Base-by-base conservation (phyloP, 2,329 filamentous ascomycete genomes). In the Didymella pomorum region DNA sequence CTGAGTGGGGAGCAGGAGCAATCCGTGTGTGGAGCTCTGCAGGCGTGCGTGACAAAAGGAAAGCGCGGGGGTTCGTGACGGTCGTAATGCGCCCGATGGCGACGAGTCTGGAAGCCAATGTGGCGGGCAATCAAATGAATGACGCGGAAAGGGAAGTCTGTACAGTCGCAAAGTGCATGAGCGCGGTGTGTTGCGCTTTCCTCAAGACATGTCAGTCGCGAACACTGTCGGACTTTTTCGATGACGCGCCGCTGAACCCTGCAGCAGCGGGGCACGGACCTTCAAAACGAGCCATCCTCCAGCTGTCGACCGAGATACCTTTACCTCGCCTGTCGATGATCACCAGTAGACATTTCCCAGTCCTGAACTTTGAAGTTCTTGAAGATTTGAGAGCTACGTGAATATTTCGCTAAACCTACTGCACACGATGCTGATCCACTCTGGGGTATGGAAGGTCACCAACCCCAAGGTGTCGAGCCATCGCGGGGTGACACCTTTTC, bases 21-120 rank as follows among this genome's bases (percentile, higher is more conserved):
- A 14, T 20, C n/a, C n/a, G 35, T 18, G 18, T 3, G 18, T 4
- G 35, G n/a, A 39, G 35, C n/a, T 39, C 39, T n/a, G 42, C 8
- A 28, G 43, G 31, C 37, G 39, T 63, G 68, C 51, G 57, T 60
- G 61, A 63, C 53, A 37, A 43, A 45, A 54, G 46, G 49, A 65
- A 33, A 35, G 37, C 60, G 50, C 41, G 49, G 52, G 57, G 31
- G 46, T 61, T 69, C 61, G 68, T 68, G 41, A 64, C 49, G 28
- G 64, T 72, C 68, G 71, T 71, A 41, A 69, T 59, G 57, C 70
- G 72, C 68, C 67, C 37, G 18, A 37, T 55, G 63, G 67, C 66
- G 54, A 45, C 61, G 28, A 66, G 21, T 52, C 41, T 52, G 56
- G 66, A 58, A 69, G 73, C 73, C 73, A 76, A 75, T 69, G 54